Conservation (phyloP, 805 yeast species). For the Yamadazyma scolyti region DNA sequence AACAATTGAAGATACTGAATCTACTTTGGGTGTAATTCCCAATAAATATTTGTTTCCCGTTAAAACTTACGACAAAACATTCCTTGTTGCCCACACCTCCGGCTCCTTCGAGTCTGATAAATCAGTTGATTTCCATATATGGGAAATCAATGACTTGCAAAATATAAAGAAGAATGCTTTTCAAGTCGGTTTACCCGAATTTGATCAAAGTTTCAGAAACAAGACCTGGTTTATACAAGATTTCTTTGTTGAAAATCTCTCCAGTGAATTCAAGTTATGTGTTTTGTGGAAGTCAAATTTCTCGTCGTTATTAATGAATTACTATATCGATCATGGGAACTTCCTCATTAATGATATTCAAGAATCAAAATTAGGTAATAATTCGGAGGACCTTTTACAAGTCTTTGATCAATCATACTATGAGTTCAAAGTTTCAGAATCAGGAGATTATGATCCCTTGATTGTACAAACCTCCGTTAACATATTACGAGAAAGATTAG, state of each 20-base stretch:
- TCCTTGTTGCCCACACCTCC: conserved; percentile 6
- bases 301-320: conserved; percentile 41
- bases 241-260: conserved; percentile 8
- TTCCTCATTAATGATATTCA: background rate
- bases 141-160: conserved; percentile 1
- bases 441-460: conserved; percentile 44
- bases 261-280: conserved; percentile 4
- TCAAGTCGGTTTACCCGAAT: conserved; percentile 8
- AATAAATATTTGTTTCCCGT: conserved; percentile 20
- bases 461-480: conserved; percentile 52
- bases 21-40: conserved; percentile 29
- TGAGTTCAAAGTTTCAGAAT: conserved; percentile 44
- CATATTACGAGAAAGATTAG: conserved; percentile 42
- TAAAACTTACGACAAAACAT: background rate
- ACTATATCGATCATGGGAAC: conserved; percentile 10
- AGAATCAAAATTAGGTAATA: conserved; percentile 5
- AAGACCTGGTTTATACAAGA: conserved; percentile 50
- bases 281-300: conserved; percentile 65
- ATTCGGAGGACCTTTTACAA: conserved; percentile 18
- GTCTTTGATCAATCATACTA: conserved; percentile 35
- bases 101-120: conserved; percentile 18
- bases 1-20: conserved; percentile 1
- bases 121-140: conserved; percentile 3
- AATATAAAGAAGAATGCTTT: conserved; percentile 2
- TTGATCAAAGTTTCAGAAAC: conserved; percentile 8